Evolutionary conservation across 1,284 basidiomycete genomes (phyloP).

Genomic region (Papiliotrema nemorosa): DNA sequence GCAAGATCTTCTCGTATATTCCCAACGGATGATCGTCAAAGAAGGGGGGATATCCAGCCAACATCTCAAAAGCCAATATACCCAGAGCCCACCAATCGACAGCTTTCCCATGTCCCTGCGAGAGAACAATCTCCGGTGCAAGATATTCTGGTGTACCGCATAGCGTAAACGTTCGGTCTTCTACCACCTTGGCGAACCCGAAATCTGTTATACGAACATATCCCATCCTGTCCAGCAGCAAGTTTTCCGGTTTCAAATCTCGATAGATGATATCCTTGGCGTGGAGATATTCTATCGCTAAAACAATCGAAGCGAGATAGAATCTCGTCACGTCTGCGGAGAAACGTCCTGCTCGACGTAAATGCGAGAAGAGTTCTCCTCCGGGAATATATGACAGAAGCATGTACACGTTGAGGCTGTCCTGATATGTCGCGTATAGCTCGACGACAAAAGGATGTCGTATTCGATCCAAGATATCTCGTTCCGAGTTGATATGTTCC

Average conservation of each 20-base stretch:
- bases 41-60: slow-evolving; percentile 51
- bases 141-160: slow-evolving; percentile 53
- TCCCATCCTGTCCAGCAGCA: slow-evolving; percentile 50
- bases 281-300: slow-evolving; percentile 54
- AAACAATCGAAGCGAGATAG: slow-evolving; percentile 54
- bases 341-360: slow-evolving; percentile 52
- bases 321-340: slow-evolving; percentile 55
- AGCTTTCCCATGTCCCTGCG: slow-evolving; percentile 54
- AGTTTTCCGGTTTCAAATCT: slow-evolving; percentile 55
- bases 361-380: slow-evolving; percentile 55
- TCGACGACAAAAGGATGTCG: slow-evolving; percentile 59
- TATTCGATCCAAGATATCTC: slow-evolving; percentile 53
- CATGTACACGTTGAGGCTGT: slow-evolving; percentile 56
- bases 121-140: slow-evolving; percentile 51
- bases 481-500: slow-evolving; percentile 57
- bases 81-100: slow-evolving; percentile 56
- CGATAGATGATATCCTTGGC: slow-evolving; percentile 53
- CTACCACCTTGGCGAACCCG: slow-evolving; percentile 54
- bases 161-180: slow-evolving; percentile 51
- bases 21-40: slow-evolving; percentile 51
- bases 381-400: slow-evolving; percentile 55
- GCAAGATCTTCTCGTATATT: slow-evolving; percentile 52
- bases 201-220: slow-evolving; percentile 54
- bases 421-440: slow-evolving; percentile 52
- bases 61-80: slow-evolving; percentile 53